These are phyloP conservation scores for Helicostylum pulchrum DNA, from an alignment of 192 early-diverging fungal genomes.

Conservation along the genomic window DNA sequence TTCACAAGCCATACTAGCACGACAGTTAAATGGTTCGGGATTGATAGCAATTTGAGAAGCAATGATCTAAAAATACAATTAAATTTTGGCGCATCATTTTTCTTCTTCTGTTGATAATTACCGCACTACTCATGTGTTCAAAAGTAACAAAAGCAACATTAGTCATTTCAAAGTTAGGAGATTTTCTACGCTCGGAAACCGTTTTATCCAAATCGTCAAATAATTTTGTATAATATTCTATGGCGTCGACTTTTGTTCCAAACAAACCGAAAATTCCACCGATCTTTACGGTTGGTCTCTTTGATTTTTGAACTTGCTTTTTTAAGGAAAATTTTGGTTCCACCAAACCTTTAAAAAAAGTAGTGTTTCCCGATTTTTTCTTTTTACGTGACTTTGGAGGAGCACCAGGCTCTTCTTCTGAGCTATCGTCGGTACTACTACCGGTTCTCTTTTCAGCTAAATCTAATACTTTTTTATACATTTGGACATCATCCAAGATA, in stretches of 20 bases:
- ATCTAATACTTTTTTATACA: slow-evolving; percentile 5
- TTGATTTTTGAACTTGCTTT: slow-evolving; percentile 5
- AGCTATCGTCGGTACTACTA: slow-evolving; percentile 1
- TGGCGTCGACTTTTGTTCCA: slow-evolving; percentile 62
- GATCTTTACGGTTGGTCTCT: slow-evolving; percentile 42
- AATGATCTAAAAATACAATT: slow-evolving; percentile 43
- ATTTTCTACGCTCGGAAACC: slow-evolving; percentile 32
- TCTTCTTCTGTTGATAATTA: slow-evolving; percentile 22
- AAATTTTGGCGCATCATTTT: not conserved
- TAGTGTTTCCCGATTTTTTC: not conserved
- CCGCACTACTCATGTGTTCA: slow-evolving; percentile 60
- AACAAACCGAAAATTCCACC: slow-evolving; percentile 42
- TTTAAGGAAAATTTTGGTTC: not conserved
- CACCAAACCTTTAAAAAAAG: slow-evolving; percentile 8
- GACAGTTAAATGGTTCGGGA: slow-evolving; percentile 58
- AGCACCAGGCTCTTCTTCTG: not conserved
- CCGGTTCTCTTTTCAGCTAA: not conserved
- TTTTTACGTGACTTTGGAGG: slow-evolving; percentile 1
- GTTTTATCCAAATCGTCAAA: slow-evolving; percentile 53
- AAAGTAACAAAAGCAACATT: slow-evolving; percentile 76
- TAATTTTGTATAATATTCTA: slow-evolving; percentile 55
- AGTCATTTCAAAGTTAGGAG: slow-evolving; percentile 32
- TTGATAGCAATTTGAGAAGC: slow-evolving; percentile 62
- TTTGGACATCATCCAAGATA: slow-evolving; percentile 36
- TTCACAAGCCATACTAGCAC: slow-evolving; percentile 60